A percentile compares a stretch with the other conserved stretches of the same genome.
Conservation (phyloP, 2,329 filamentous ascomycete species). For the Cladosporium sp. region DNA sequence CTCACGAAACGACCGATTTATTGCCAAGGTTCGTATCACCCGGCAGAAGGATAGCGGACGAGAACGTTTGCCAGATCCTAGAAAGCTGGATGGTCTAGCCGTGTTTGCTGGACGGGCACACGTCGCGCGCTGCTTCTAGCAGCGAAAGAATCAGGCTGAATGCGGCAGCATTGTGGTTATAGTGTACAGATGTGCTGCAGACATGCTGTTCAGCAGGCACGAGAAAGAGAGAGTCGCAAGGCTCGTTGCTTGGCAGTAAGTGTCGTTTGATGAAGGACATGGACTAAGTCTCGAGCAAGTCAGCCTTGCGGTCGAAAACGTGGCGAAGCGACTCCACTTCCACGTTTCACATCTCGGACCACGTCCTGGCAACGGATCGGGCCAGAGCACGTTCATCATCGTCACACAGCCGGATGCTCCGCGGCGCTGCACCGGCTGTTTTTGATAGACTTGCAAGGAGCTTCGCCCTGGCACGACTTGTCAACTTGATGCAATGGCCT, state of each 20-base stretch:
- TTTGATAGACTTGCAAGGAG: not conserved
- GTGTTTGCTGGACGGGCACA: not conserved
- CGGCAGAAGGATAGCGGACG: not conserved
- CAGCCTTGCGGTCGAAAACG: not conserved
- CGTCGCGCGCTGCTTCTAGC: not conserved
- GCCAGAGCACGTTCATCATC: not conserved
- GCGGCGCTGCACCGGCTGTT: not conserved
- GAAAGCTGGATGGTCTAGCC: not conserved
- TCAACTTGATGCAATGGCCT: not conserved
- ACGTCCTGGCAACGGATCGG: not conserved
- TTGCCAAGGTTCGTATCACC: not conserved
- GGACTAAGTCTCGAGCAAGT: not conserved
- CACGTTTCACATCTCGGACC: not conserved
- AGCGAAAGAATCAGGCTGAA: not conserved
- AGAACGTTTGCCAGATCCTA: not conserved
- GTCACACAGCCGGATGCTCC: not conserved
- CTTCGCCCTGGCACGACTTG: not conserved
- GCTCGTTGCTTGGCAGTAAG: not conserved
- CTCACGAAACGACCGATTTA: not conserved
- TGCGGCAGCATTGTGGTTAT: not conserved
- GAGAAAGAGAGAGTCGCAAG: not conserved
- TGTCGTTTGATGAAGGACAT: not conserved
- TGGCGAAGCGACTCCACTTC: not conserved
- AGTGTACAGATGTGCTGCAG: not conserved
- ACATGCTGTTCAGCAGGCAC: not conserved